phyloP scores from a whole-genome alignment of 768 basidiomycete genomes.

The Kwoniella mangroviensis region DNA sequence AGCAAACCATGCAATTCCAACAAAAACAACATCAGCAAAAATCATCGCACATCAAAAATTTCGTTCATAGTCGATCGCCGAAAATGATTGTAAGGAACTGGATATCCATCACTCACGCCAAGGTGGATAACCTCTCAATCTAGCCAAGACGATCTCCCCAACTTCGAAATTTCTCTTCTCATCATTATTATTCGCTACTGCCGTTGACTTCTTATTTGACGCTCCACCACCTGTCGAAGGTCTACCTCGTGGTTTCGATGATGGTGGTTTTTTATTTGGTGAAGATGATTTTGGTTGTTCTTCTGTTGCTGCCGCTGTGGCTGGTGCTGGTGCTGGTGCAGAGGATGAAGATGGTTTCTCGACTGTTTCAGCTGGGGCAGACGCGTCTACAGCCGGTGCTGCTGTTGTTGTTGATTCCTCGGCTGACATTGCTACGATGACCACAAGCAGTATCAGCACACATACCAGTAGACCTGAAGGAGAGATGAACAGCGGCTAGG shows the following conservation, averaged over 20 bases:
- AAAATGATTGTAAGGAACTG: not conserved
- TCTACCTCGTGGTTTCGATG: constrained; percentile 30
- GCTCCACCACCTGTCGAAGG: constrained; percentile 21
- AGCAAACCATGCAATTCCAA: not conserved
- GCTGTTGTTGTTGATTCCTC: constrained; percentile 23
- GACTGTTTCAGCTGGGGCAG: constrained; percentile 8
- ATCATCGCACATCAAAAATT: not conserved
- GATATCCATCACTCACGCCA: constrained; percentile 76
- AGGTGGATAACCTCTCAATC: constrained; percentile 89
- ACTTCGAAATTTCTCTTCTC: constrained; percentile 62
- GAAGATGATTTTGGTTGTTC: constrained; percentile 22
- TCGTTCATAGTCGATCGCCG: too few relatives aligned
- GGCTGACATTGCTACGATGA: constrained; percentile 23
- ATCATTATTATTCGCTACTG: not conserved
- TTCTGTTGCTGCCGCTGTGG: constrained; percentile 22
- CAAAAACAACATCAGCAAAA: not conserved
- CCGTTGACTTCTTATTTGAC: constrained; percentile 28
- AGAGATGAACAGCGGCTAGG: too few relatives aligned
- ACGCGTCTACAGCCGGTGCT: constrained; percentile 23
- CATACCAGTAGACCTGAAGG: too few relatives aligned
- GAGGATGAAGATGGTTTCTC: not conserved
- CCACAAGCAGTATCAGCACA: not conserved
- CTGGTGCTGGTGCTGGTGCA: not conserved
- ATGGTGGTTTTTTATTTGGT: constrained; percentile 23
- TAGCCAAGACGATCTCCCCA: constrained; percentile 87